Evolutionary conservation across 2,329 filamentous ascomycete species (phyloP).

Genomic region (Sporothrix luriei): DNA sequence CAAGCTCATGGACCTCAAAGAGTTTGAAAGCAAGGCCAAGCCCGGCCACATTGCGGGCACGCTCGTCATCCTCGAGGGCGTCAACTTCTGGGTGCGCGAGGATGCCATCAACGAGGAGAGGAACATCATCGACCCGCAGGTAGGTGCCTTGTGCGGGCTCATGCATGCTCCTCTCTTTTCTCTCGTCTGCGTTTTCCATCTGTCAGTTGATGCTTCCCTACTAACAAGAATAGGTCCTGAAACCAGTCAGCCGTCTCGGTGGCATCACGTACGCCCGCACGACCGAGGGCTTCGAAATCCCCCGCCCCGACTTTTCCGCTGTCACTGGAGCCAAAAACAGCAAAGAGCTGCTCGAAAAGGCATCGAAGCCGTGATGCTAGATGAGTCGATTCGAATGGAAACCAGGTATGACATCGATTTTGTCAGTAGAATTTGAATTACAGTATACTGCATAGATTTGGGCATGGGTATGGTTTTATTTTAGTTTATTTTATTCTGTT

Average conservation of each 20-base stretch:
- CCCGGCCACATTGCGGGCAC: constrained; percentile 76
- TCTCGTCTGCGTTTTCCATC: background rate
- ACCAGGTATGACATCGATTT: too few relatives aligned
- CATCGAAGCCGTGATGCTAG: constrained; percentile 20
- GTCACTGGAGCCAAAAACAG: constrained; percentile 47
- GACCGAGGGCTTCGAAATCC: constrained; percentile 71
- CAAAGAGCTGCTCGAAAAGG: constrained; percentile 34
- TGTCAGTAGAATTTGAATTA: constrained; percentile 1
- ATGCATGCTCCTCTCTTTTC: constrained; percentile 30
- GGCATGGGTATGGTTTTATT: background rate
- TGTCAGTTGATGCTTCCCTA: background rate
- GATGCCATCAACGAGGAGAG: constrained; percentile 81
- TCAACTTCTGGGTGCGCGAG: constrained; percentile 84
- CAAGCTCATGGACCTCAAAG: constrained; percentile 70
- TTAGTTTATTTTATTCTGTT: background rate
- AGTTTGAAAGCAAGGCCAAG: constrained; percentile 72
- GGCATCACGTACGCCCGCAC: constrained; percentile 81
- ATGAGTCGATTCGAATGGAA: background rate
- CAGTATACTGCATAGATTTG: background rate
- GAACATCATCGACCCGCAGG: constrained; percentile 71
- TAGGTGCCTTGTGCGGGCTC: constrained; percentile 46
- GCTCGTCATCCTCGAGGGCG: constrained; percentile 77
- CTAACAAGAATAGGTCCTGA: constrained; percentile 58
- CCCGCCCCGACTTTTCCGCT: constrained; percentile 58
- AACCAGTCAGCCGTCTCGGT: constrained; percentile 75